Conservation (phyloP, 1,139 yeast species). For the Nakaseomyces bracarensis region DNA sequence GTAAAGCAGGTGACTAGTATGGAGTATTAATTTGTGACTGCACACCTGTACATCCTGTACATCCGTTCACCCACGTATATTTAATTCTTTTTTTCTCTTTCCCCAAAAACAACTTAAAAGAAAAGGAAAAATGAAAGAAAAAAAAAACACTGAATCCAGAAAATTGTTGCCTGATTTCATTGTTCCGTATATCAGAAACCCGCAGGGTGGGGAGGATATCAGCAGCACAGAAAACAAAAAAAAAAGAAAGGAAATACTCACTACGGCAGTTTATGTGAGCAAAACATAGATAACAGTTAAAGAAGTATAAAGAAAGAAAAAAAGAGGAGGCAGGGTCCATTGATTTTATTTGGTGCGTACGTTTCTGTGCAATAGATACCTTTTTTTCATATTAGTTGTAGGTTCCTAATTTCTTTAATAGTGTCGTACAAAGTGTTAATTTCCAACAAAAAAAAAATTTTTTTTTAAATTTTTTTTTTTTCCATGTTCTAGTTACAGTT, state of each 20-base stretch:
- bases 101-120: background rate
- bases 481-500: background rate
- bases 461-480: slow-evolving; percentile 1
- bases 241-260: background rate
- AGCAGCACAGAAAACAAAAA: background rate
- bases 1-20: too few relatives aligned
- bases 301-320: background rate
- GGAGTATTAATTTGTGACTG: background rate
- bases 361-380: too few relatives aligned
- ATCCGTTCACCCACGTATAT: background rate
- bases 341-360: too few relatives aligned
- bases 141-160: too few relatives aligned
- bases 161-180: too few relatives aligned
- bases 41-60: background rate
- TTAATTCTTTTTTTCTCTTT: too few relatives aligned
- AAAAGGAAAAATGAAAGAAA: background rate
- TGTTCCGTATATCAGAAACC: too few relatives aligned
- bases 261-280: background rate
- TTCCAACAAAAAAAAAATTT: background rate
- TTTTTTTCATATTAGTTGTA: too few relatives aligned
- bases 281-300: background rate
- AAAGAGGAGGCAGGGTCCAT: too few relatives aligned
- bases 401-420: too few relatives aligned
- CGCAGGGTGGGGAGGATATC: background rate
- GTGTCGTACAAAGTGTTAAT: too few relatives aligned